These are phyloP conservation scores for Leishmania guyanensis DNA, from an alignment of 208 protist species.

Conservation along the genomic window DNA sequence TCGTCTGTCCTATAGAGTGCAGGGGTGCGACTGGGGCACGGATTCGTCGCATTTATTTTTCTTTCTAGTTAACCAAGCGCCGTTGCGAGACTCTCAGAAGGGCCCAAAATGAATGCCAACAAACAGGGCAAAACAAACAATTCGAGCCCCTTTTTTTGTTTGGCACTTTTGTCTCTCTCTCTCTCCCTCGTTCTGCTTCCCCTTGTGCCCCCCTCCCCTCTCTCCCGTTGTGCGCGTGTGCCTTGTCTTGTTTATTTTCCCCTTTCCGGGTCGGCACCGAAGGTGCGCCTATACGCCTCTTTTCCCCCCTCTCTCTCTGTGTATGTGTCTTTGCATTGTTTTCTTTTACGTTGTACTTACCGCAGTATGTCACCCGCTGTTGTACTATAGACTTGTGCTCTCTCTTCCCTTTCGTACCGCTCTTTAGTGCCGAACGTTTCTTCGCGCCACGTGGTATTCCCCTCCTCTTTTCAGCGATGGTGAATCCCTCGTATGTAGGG, in stretches of 20 bases:
- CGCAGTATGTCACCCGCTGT: neutral
- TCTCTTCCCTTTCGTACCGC: neutral
- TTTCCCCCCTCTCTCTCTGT: neutral
- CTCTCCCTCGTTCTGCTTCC: conserved; percentile 6
- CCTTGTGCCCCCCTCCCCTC: conserved; percentile 1
- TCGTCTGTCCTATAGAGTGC: neutral
- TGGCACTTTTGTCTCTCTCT: conserved; percentile 1
- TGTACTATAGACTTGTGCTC: neutral
- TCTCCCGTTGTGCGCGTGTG: neutral
- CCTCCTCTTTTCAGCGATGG: neutral
- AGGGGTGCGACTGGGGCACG: neutral
- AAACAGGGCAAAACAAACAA: neutral
- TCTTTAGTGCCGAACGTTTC: neutral
- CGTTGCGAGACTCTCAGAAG: neutral
- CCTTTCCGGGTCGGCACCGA: neutral
- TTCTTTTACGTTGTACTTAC: neutral
- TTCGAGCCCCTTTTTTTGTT: neutral
- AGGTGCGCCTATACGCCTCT: neutral
- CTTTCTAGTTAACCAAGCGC: neutral
- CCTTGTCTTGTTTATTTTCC: neutral
- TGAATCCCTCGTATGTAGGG: neutral
- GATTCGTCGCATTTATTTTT: neutral
- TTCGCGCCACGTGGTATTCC: neutral
- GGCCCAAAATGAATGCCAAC: neutral
- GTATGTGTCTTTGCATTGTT: neutral